Evolutionary conservation across 1,139 yeast genomes (phyloP).

Genomic region (Meyerozyma carpophila): DNA sequence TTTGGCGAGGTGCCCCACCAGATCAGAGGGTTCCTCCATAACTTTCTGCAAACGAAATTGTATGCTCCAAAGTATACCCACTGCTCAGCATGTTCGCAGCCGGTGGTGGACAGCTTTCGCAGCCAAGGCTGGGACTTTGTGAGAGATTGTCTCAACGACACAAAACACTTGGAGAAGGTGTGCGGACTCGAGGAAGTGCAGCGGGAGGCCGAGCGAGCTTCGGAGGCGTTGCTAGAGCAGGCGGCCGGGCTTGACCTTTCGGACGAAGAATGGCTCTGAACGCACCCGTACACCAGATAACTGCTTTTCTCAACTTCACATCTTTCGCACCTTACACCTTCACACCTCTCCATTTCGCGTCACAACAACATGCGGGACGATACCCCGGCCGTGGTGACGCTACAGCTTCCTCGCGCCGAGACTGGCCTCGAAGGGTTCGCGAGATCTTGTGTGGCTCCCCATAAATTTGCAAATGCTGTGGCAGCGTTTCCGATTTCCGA

Average conservation of each 20-base stretch:
- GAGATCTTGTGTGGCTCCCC: neutral
- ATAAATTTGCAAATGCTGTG: neutral
- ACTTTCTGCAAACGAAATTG: constrained; percentile 58
- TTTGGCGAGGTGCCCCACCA: constrained; percentile 86
- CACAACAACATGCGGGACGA: neutral
- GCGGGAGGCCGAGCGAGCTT: constrained; percentile 63
- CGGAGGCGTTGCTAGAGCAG: constrained; percentile 24
- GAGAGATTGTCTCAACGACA: constrained; percentile 56
- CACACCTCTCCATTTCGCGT: too few species aligned
- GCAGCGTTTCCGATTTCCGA: constrained; percentile 13
- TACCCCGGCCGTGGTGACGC: neutral
- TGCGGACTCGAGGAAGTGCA: constrained; percentile 77
- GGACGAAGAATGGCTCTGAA: constrained; percentile 22
- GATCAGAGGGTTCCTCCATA: constrained; percentile 73
- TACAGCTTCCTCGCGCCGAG: neutral
- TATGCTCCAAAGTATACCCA: constrained; percentile 65
- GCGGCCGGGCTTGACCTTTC: constrained; percentile 30
- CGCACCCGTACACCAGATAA: neutral
- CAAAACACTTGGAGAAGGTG: constrained; percentile 62
- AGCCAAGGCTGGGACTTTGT: constrained; percentile 78
- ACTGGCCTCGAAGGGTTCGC: neutral
- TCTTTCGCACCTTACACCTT: too few species aligned
- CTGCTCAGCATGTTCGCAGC: constrained; percentile 81
- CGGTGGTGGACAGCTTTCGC: constrained; percentile 47
- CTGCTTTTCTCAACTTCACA: too few species aligned